A percentile compares a stretch with the other conserved stretches of the same genome.
These are phyloP conservation scores for Dryas octopetala DNA, from an alignment of 306 rosid genomes.

Conservation along the genomic window DNA sequence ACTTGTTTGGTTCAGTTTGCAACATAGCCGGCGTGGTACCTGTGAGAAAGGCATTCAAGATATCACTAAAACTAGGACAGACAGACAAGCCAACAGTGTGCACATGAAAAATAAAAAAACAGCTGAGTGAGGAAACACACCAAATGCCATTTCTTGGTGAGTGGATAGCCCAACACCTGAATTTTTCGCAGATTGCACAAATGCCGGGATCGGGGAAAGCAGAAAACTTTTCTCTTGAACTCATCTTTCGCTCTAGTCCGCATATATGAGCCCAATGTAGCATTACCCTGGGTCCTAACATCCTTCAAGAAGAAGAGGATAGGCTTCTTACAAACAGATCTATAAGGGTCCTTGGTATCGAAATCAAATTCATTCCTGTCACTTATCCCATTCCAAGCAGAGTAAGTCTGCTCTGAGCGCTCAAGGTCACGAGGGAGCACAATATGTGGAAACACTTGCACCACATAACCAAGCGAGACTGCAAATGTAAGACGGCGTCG, in stretches of 20 bases:
- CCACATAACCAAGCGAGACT: conserved; percentile 66
- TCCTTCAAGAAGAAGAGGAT: conserved; percentile 57
- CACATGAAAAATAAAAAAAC: conserved; percentile 2
- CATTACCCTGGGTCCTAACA: conserved; percentile 46
- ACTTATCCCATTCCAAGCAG: conserved; percentile 74
- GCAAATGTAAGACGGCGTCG: conserved; percentile 49
- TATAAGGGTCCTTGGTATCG: conserved; percentile 63
- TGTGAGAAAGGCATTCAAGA: conserved; percentile 27
- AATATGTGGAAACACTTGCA: conserved; percentile 61
- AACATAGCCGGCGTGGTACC: conserved; percentile 76
- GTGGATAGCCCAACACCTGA: conserved; percentile 47
- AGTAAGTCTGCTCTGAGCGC: conserved; percentile 70
- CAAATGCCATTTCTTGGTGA: conserved; percentile 70
- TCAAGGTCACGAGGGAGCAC: conserved; percentile 73
- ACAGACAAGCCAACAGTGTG: conserved; percentile 5
- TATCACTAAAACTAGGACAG: conserved; percentile 9
- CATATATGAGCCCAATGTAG: conserved; percentile 57
- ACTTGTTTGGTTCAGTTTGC: conserved; percentile 44
- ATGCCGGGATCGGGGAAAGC: conserved; percentile 55
- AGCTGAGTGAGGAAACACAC: conserved; percentile 35
- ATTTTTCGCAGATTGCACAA: conserved; percentile 46
- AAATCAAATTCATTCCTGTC: conserved; percentile 60
- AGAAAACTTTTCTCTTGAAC: conserved; percentile 56
- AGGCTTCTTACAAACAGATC: conserved; percentile 66
- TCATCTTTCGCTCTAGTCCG: conserved; percentile 50